Evolutionary conservation across 2,329 filamentous ascomycete genomes (phyloP).

Genomic region (Coleophoma eucalyptorum): DNA sequence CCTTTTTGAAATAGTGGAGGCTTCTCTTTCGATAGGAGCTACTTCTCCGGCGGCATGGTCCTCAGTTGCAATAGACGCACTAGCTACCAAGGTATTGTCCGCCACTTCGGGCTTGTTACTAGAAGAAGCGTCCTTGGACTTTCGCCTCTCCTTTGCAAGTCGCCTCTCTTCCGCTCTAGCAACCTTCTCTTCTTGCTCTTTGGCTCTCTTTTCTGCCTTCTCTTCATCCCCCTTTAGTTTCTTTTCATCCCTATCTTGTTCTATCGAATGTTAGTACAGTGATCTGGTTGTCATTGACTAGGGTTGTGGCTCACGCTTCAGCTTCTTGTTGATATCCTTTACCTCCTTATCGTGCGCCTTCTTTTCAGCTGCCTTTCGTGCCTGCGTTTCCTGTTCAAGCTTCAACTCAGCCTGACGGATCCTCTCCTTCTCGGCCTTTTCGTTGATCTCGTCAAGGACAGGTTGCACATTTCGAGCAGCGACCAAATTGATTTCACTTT

Average conservation of each 20-base stretch:
- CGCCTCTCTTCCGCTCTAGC: constrained; percentile 51
- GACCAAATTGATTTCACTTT: constrained; percentile 74
- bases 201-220: constrained; percentile 40
- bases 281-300: not conserved
- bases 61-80: not conserved
- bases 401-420: constrained; percentile 61
- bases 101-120: not conserved
- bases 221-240: constrained; percentile 44
- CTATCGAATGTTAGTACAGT: constrained; percentile 14
- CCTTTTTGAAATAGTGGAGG: constrained; percentile 5
- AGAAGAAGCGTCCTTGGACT: constrained; percentile 25
- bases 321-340: constrained; percentile 47
- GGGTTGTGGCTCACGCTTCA: constrained; percentile 51
- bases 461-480: constrained; percentile 76
- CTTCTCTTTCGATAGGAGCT: not conserved
- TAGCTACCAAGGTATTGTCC: too few species aligned
- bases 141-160: constrained; percentile 47
- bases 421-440: constrained; percentile 69
- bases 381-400: constrained; percentile 60
- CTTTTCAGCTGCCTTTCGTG: constrained; percentile 53
- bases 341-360: constrained; percentile 52
- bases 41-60: not conserved
- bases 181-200: constrained; percentile 49
- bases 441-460: constrained; percentile 78
- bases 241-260: constrained; percentile 36